Evolutionary conservation across 352 stramenopile genomes (phyloP).

Genomic region (Globisporangium splendens): DNA sequence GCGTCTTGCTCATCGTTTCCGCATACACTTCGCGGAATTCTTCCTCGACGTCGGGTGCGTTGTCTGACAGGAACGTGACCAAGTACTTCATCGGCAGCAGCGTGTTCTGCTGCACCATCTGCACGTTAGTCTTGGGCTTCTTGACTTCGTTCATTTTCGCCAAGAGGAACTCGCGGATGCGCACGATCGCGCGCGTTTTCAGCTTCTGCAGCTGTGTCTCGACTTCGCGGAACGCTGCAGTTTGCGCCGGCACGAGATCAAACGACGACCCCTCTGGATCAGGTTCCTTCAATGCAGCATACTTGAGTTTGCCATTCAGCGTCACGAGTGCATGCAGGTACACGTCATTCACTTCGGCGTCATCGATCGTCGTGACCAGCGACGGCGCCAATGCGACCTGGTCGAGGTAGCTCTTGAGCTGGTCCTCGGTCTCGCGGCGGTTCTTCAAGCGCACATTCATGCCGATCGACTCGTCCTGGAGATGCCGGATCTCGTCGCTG

Average conservation of each 20-base stretch:
- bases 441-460: slow-evolving; percentile 96
- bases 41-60: slow-evolving; percentile 91
- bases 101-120: slow-evolving; percentile 97
- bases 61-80: slow-evolving; percentile 92
- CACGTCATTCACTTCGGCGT: slow-evolving; percentile 91
- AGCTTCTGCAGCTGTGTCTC: slow-evolving; percentile 90
- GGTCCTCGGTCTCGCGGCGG: slow-evolving; percentile 90
- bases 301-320: slow-evolving; percentile 92
- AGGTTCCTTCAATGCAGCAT: slow-evolving; percentile 64
- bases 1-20: slow-evolving; percentile 96
- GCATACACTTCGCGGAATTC: slow-evolving; percentile 96
- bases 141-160: slow-evolving; percentile 92
- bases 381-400: slow-evolving; percentile 94
- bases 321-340: slow-evolving; percentile 94
- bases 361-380: slow-evolving; percentile 90
- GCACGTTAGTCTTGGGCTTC: slow-evolving; percentile 97
- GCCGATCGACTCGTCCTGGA: slow-evolving; percentile 94
- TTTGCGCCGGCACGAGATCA: slow-evolving; percentile 87
- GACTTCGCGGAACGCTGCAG: slow-evolving; percentile 91
- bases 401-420: slow-evolving; percentile 93
- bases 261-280: slow-evolving; percentile 70
- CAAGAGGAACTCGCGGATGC: slow-evolving; percentile 93
- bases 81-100: slow-evolving; percentile 96
- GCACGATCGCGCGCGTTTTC: slow-evolving; percentile 62
- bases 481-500: slow-evolving; percentile 95